A percentile compares a stretch with the other conserved stretches of the same genome.
phyloP scores from a whole-genome alignment of 2,329 filamentous ascomycete species.

The Venturia effusa region DNA sequence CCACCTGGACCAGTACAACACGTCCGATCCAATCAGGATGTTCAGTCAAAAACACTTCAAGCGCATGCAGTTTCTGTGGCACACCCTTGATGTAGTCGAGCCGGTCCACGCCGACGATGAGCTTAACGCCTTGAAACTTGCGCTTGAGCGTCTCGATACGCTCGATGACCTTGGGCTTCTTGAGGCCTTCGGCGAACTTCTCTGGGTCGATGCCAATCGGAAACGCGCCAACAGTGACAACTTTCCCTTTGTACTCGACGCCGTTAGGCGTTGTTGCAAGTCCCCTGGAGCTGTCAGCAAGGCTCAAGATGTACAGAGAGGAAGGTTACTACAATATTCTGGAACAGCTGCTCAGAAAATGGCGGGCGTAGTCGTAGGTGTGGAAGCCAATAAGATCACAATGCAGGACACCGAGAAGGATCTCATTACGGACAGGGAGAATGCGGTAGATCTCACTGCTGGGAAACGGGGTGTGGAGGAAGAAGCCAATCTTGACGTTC shows the following conservation, averaged over 20 bases:
- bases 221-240: constrained; percentile 87
- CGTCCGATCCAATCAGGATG: constrained; percentile 98
- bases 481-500: constrained; percentile 97
- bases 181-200: constrained; percentile 82
- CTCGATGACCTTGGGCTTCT: constrained; percentile 76
- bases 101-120: constrained; percentile 93
- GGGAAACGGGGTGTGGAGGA: constrained; percentile 93
- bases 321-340: constrained; percentile 59
- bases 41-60: constrained; percentile 93
- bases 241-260: constrained; percentile 79
- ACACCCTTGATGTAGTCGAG: constrained; percentile 99
- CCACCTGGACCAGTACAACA: constrained; percentile 91
- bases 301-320: not conserved
- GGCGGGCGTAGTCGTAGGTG: constrained; percentile 96
- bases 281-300: constrained; percentile 29
- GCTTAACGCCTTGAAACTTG: constrained; percentile 91
- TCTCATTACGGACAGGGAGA: constrained; percentile 79
- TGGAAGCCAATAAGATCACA: constrained; percentile 97
- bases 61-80: constrained; percentile 89
- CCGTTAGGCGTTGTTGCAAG: constrained; percentile 81
- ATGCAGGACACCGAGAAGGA: constrained; percentile 77
- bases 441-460: constrained; percentile 96
- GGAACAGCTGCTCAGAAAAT: constrained; percentile 95
- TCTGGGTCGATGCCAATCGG: constrained; percentile 97
- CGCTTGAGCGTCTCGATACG: constrained; percentile 74